Conservation (phyloP, 2,329 filamentous ascomycete species). For the Cladosporium austrohemisphaericum region DNA sequence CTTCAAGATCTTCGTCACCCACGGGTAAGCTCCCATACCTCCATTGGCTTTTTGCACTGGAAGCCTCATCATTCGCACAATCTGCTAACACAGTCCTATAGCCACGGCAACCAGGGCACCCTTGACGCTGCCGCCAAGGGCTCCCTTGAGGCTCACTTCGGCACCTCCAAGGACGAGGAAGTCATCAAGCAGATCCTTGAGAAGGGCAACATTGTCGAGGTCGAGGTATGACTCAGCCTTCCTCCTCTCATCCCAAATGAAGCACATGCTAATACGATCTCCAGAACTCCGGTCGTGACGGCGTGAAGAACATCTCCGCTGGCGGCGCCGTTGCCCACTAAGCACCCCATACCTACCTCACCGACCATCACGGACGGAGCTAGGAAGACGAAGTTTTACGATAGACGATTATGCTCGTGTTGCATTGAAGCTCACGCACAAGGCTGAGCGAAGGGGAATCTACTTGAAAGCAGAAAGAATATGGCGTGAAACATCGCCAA, state of each 20-base stretch:
- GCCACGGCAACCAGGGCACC: constrained; percentile 80
- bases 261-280: constrained; percentile 19
- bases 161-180: constrained; percentile 73
- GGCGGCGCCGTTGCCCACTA: constrained; percentile 34
- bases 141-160: constrained; percentile 80
- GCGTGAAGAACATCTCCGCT: constrained; percentile 41
- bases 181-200: constrained; percentile 78
- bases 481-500: constrained; percentile 4
- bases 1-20: constrained; percentile 86
- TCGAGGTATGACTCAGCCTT: constrained; percentile 43
- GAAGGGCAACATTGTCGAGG: constrained; percentile 65
- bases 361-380: constrained; percentile 5
- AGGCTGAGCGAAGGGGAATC: background rate
- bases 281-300: constrained; percentile 40
- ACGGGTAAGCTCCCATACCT: constrained; percentile 61
- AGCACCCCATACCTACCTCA: background rate
- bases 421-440: background rate
- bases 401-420: constrained; percentile 8
- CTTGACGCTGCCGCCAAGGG: constrained; percentile 72
- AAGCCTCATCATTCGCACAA: too few species aligned
- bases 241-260: background rate
- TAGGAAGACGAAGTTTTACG: constrained; percentile 9
- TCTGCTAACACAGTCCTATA: too few species aligned
- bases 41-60: background rate
- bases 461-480: background rate